A percentile compares a stretch with the other conserved stretches of the same genome.
These are phyloP conservation scores for Russula emetica DNA, from an alignment of 768 basidiomycete genomes.

Conservation along the genomic window DNA sequence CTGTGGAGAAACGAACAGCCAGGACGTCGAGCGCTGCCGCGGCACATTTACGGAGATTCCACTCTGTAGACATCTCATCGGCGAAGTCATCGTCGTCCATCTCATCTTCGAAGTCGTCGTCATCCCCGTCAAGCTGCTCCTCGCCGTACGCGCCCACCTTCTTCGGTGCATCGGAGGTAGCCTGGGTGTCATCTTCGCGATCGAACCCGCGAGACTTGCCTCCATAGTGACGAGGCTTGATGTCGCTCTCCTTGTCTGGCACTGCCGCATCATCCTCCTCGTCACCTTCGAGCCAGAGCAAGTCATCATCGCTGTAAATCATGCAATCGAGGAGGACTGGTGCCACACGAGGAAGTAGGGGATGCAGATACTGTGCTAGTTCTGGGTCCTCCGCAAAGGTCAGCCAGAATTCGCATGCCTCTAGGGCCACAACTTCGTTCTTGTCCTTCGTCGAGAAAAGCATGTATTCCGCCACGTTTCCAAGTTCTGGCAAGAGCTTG, in stretches of 20 bases:
- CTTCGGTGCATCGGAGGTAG: slow-evolving; percentile 31
- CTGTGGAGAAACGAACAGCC: slow-evolving; percentile 87
- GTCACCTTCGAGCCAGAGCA: slow-evolving; percentile 92
- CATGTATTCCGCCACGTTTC: slow-evolving; percentile 97
- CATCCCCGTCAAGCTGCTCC: slow-evolving; percentile 78
- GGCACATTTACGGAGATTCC: slow-evolving; percentile 98
- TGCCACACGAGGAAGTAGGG: slow-evolving; percentile 84
- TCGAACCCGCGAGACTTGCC: slow-evolving; percentile 82
- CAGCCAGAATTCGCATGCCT: slow-evolving; percentile 99
- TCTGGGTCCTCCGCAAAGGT: slow-evolving; percentile 96
- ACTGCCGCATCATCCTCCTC: slow-evolving; percentile 80
- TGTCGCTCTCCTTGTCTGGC: slow-evolving; percentile 91
- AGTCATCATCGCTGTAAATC: slow-evolving; percentile 93
- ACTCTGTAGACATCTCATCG: slow-evolving; percentile 95
- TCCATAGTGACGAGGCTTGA: slow-evolving; percentile 93
- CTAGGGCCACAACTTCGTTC: slow-evolving; percentile 92
- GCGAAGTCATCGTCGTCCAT: slow-evolving; percentile 89
- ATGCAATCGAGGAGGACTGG: slow-evolving; percentile 96
- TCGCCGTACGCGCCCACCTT: slow-evolving; percentile 66
- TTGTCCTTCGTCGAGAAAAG: slow-evolving; percentile 96
- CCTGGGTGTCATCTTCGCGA: slow-evolving; percentile 46
- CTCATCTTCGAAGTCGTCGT: slow-evolving; percentile 70
- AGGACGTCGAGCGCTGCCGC: slow-evolving; percentile 97
- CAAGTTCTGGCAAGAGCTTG: slow-evolving; percentile 94
- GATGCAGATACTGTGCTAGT: slow-evolving; percentile 76